Conservation (phyloP, 169 alveolate genomes). For the Cryptosporidium baileyi region DNA sequence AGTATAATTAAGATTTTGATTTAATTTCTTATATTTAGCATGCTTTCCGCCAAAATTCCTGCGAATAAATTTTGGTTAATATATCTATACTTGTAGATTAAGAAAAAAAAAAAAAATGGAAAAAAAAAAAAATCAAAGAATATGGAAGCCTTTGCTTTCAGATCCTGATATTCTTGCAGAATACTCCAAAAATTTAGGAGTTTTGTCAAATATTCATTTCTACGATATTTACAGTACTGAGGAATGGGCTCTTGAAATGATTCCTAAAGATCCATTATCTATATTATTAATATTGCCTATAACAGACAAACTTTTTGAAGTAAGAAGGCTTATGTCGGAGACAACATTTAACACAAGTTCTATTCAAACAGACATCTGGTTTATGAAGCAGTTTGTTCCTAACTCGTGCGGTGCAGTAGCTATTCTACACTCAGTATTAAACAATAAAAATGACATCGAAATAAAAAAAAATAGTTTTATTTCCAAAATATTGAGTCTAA, state of each 20-base stretch:
- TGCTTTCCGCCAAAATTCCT: constrained; percentile 45
- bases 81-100: neutral
- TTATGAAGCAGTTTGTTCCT: constrained; percentile 25
- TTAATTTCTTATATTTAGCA: neutral
- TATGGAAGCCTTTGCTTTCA: constrained; percentile 28
- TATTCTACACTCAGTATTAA: constrained; percentile 18
- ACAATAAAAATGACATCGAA: neutral
- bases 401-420: constrained; percentile 42
- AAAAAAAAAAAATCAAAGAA: neutral
- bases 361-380: neutral
- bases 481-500: neutral
- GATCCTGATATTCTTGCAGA: constrained; percentile 4
- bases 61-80: neutral
- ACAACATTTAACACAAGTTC: neutral
- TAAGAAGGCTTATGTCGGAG: neutral
- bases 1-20: neutral
- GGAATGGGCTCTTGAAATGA: neutral
- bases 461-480: constrained; percentile 12
- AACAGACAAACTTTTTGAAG: neutral
- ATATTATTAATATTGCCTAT: constrained; percentile 6
- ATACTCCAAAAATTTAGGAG: constrained; percentile 6
- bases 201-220: neutral
- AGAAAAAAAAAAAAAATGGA: neutral
- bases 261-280: neutral
- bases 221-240: constrained; percentile 2